A percentile compares a stretch with the other conserved stretches of the same genome.
Evolutionary conservation across 1,284 basidiomycete genomes (phyloP).

Genomic region (Ceratobasidium theobromae): DNA sequence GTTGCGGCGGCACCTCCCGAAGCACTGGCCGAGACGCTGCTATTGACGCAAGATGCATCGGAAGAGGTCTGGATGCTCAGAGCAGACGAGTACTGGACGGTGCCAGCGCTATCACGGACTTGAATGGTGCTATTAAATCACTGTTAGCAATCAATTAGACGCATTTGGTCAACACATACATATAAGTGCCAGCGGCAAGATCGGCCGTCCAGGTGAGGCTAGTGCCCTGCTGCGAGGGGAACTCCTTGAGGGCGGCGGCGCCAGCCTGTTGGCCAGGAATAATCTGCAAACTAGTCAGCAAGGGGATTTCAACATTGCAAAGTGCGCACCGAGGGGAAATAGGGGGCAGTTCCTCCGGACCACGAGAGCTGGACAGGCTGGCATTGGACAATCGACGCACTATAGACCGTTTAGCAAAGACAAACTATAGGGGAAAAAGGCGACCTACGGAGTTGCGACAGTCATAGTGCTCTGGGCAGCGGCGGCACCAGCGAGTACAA

Average conservation of each 20-base stretch:
- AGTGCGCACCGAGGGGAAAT: conserved; percentile 27
- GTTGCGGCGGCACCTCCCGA: background rate
- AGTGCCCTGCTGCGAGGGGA: conserved; percentile 23
- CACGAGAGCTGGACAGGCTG: conserved; percentile 31
- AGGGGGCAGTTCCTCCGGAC: conserved; percentile 32
- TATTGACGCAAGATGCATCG: conserved; percentile 25
- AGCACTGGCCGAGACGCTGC: background rate
- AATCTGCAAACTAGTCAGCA: background rate
- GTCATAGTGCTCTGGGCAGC: conserved; percentile 19
- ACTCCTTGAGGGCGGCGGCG: conserved; percentile 28
- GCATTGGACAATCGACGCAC: conserved; percentile 22
- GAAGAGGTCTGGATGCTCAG: conserved; percentile 31
- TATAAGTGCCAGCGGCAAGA: conserved; percentile 7
- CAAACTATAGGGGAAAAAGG: background rate
- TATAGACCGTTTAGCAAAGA: background rate
- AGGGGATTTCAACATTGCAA: background rate
- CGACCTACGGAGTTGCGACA: conserved; percentile 26
- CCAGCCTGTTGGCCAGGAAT: conserved; percentile 32
- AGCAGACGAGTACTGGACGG: conserved; percentile 33
- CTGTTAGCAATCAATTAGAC: background rate
- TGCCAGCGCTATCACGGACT: conserved; percentile 33
- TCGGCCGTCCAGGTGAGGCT: conserved; percentile 23
- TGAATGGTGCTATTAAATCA: conserved; percentile 31
- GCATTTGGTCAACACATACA: background rate
- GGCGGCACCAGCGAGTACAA: conserved; percentile 25